phyloP scores from a whole-genome alignment of 2,329 filamentous ascomycete species.

The Trichoderma sp. region DNA sequence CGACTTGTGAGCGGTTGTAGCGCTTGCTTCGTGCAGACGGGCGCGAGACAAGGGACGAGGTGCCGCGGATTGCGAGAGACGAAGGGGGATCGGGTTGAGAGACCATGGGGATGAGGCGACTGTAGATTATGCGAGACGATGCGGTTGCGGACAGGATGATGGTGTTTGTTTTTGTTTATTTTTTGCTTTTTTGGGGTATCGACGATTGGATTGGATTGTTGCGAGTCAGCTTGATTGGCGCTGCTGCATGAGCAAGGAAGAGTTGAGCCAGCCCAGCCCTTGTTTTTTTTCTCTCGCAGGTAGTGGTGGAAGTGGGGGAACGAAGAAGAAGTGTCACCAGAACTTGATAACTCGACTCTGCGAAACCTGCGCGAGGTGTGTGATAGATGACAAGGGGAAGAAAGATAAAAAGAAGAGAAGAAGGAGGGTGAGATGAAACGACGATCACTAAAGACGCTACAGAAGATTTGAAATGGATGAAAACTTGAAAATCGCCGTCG shows the following conservation, averaged over 20 bases:
- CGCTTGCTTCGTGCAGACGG: constrained; percentile 62
- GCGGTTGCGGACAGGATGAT: background rate
- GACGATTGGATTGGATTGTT: background rate
- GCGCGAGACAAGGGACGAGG: constrained; percentile 59
- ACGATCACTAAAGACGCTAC: background rate
- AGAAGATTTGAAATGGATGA: background rate
- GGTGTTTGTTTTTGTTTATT: background rate
- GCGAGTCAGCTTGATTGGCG: constrained; percentile 10
- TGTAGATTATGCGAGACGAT: constrained; percentile 5
- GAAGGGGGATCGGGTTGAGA: constrained; percentile 55
- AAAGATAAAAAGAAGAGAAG: background rate
- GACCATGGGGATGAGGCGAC: constrained; percentile 49
- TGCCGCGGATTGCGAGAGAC: constrained; percentile 56
- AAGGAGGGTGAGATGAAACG: background rate
- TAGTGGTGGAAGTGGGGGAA: constrained; percentile 13
- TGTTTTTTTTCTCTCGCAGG: background rate
- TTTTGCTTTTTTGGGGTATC: background rate
- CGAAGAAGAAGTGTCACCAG: background rate
- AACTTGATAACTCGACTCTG: background rate
- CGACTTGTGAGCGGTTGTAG: constrained; percentile 78
- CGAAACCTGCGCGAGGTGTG: constrained; percentile 8
- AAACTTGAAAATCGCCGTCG: background rate
- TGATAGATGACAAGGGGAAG: background rate
- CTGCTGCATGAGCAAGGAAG: constrained; percentile 10
- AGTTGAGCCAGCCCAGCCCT: constrained; percentile 4